Base-by-base conservation (phyloP, 164 flowering plant genomes). In the Echeveria elegans region DNA sequence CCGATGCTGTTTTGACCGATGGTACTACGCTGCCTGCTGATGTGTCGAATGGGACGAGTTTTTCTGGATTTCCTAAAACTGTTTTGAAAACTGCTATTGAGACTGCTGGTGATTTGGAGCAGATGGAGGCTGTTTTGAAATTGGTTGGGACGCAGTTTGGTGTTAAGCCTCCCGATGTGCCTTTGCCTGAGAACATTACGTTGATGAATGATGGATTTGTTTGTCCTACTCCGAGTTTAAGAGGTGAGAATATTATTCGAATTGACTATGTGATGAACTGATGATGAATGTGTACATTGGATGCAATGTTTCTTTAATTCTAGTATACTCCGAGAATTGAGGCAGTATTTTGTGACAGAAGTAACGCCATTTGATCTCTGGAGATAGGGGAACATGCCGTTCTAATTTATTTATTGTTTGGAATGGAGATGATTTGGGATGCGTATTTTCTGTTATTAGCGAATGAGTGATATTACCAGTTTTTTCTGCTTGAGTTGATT, bases 71-170 rank as follows among this genome's bases (percentile, higher is more conserved):
- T 37, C 95, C 96, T 16, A 41, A 61, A 59, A 65, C 88, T 6
- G 93, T 91, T 80, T 83, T 94, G 43, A 81, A 80, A 68, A 83
- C 97, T 6, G 93, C 88, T 21, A 68, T 88, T 14, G 83, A 85
- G 68, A 94, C 98, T 4, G 98, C 98, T 9, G 98, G 97, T 0
- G 98, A 94, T 66, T 0, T 72, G 70, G 82, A 72, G 3, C 85
- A 85, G 80, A 90, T 86, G 80, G 69, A 74, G 64, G 87, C 73
- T 6, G 65, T 69, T 79, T 76, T 90, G 48, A 64, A 82, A 26
- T 69, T 93, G 66, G 78, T 85, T 31, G 98, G 98, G 38, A 90
- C 97, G 7, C 89, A 85, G 82, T 90, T 82, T 61, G 96, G 96
- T 0, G 90, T 89, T 56, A 74, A 37, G 43, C 18, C 77, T 3